phyloP scores from a whole-genome alignment of 2,329 filamentous ascomycete genomes.

The Cercospora sp. region DNA sequence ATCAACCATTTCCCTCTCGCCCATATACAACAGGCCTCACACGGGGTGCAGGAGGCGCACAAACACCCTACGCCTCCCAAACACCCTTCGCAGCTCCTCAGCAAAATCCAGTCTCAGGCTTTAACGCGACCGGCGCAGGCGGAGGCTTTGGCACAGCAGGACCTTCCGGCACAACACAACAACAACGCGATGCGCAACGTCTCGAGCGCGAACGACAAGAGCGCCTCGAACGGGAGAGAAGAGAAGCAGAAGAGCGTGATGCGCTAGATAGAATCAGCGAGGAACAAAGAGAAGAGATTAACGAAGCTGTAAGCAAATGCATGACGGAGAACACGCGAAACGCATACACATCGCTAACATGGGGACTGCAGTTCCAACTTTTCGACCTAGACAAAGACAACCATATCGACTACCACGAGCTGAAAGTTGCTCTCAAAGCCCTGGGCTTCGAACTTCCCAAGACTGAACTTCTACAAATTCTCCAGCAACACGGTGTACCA shows the following conservation, averaged over 20 bases:
- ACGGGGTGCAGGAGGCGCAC: constrained; percentile 36
- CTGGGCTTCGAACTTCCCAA: constrained; percentile 92
- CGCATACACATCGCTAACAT: background rate
- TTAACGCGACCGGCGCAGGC: constrained; percentile 39
- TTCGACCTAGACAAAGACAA: constrained; percentile 97
- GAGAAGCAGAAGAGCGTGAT: constrained; percentile 47
- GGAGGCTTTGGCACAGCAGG: constrained; percentile 11
- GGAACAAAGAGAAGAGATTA: constrained; percentile 89
- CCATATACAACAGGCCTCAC: constrained; percentile 52
- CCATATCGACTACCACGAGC: constrained; percentile 95
- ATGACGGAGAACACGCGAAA: background rate
- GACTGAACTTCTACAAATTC: constrained; percentile 74
- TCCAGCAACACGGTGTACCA: constrained; percentile 77
- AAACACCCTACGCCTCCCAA: constrained; percentile 36
- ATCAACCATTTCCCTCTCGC: constrained; percentile 57
- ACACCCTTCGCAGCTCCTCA: constrained; percentile 40
- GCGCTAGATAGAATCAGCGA: constrained; percentile 66
- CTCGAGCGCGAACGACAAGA: constrained; percentile 46
- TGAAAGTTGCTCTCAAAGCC: constrained; percentile 93
- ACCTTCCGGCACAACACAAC: constrained; percentile 33
- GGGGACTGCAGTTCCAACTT: constrained; percentile 72
- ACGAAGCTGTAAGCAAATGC: constrained; percentile 70
- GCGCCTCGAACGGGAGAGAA: constrained; percentile 43
- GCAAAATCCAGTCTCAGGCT: constrained; percentile 26
- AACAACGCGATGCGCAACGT: constrained; percentile 45